Base-by-base conservation (phyloP, 2,329 filamentous ascomycete genomes). In the Aspergillus pseudoglaucus region DNA sequence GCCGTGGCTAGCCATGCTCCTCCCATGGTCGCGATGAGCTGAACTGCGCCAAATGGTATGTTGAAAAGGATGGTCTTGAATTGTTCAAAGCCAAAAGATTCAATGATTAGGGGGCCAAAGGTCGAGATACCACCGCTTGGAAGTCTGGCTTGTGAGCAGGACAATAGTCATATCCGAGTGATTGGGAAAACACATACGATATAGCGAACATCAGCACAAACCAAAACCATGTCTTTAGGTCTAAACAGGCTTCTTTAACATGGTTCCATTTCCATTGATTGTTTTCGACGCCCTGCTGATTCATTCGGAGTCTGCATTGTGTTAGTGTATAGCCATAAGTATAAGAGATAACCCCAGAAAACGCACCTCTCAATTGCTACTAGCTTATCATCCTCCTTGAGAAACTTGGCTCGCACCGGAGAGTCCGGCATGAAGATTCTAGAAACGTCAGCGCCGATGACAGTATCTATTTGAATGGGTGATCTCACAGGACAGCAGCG, bases 161-260 rank as follows among this genome's bases (percentile, higher is more conserved):
- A 22, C 22, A 4, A 5, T 6, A 22, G 4, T 6, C 6, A 22
- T 22, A 22, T 22, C 22, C 22, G 22, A 22, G 22, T 22, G 22
- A 22, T 22, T 22, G 22, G 22, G 6, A 5, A 22, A 22, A 22
- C 22, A 20, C 20, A 5, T 22, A 75, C 67, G 79, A 79, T 44
- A 83, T 79, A 2, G 75, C 65, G n/a, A 78, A 66, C 52, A 77
- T 75, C 48, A 75, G 64, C 1, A 65, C 57, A 70, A 81, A 75
- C 77, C 78, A 81, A 23, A 78, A 65, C 77, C 78, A 84, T 0
- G 79, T 81, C 61, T 84, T 83, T n/a, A 72, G 53, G 50, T 84
- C 81, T 0, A 73, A 53, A 9, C 77, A 60, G 0, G 80, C 71
- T 56, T 85, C 82, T 42, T 68, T 64, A 3, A 81, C 71, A 52